Base-by-base conservation (phyloP, 2,329 filamentous ascomycete species). In the Rachicladosporium sp. region DNA sequence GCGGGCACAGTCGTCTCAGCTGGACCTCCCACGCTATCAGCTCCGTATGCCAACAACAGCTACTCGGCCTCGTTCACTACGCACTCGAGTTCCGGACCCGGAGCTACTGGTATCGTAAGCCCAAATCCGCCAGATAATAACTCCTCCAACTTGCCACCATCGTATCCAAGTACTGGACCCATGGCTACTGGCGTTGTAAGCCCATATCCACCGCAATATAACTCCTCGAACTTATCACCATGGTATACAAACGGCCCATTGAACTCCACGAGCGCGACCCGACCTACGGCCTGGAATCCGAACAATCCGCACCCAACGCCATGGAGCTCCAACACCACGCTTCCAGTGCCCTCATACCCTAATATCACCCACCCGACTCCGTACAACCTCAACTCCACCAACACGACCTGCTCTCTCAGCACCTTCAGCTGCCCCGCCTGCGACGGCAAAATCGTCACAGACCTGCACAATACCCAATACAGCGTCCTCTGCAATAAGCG, bases 391-490 rank as follows among this genome's bases (percentile, higher is more conserved):
- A 4, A 32, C 4, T 47, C 48, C 1, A 44, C 42, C 27, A 42
- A 41, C 34, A 36, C 35, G 4, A 40, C 34, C 23, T 52, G 50
- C 42, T 42, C 47, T 27, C 29, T 29, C 2, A 34, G 42, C 8
- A 43, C 46, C n/a, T 40, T 45, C 12, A 43, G 44, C 10, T 53
- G 51, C 40, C 49, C 52, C 12, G 43, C 36, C 8, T 55, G 51
- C 37, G 42, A 50, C 33, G 46, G 49, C 9, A 30, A 35, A 2
- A 35, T 39, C 6, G 36, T 50, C 23, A 46, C 40, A 2, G 53
- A 55, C 37, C 43, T 36, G 33, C 43, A 51, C 13, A 50, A 53
- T 31, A 43, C 39, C 29, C 46, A 43, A 3, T 55, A 54, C 40
- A 49, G 42, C 7, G 44, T 50, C 11, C 30, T 47, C 4, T 55